Evolutionary conservation across 352 stramenopile genomes (phyloP).

Genomic region (Stramenopiles sp.): DNA sequence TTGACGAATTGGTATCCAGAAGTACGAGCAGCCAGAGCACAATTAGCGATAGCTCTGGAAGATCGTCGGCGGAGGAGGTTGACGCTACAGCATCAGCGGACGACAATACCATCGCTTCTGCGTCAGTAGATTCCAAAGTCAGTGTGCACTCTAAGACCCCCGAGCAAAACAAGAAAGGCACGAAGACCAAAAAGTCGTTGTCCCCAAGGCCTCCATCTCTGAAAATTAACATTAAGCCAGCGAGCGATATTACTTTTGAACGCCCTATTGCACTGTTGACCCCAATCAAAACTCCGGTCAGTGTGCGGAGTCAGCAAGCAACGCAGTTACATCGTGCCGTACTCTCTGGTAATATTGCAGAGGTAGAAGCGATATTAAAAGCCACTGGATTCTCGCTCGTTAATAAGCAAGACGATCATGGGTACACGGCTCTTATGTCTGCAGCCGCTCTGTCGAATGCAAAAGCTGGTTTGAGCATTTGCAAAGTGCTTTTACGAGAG

Average conservation of each 20-base stretch:
- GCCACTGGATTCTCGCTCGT: not conserved
- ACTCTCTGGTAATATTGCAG: not conserved
- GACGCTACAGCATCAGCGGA: not conserved
- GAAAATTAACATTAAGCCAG: not conserved
- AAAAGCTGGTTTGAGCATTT: not conserved
- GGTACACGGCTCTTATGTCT: not conserved
- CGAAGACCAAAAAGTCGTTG: not conserved
- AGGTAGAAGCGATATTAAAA: not conserved
- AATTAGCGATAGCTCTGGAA: too few species aligned
- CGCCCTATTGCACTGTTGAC: not conserved
- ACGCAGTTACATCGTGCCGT: not conserved
- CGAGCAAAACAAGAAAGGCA: too few species aligned
- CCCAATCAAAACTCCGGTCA: not conserved
- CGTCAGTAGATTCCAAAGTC: not conserved
- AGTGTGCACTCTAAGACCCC: too few species aligned
- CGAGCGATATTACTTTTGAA: not conserved
- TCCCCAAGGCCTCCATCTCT: not conserved
- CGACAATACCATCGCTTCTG: not conserved
- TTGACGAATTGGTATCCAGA: not conserved
- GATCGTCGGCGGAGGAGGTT: too few species aligned
- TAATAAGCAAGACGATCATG: not conserved
- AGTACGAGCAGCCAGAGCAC: not conserved
- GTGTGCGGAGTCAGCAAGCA: not conserved
- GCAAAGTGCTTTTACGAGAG: conserved; percentile 15
- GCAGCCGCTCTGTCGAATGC: not conserved